Conservation (phyloP, 2,329 filamentous ascomycete genomes). For the Pyrenophora teres region DNA sequence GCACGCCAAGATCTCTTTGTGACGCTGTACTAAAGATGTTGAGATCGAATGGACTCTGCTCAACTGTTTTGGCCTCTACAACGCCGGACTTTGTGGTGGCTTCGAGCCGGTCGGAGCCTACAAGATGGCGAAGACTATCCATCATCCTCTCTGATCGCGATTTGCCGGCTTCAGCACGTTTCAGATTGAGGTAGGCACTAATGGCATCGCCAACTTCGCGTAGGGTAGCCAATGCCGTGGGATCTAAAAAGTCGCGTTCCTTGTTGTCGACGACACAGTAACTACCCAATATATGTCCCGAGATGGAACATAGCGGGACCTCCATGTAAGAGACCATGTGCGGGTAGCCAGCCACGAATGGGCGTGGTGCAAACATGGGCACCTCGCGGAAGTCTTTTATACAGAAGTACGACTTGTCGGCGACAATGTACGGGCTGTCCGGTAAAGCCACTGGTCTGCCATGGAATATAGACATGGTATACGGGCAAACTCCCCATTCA, state of each 20-base stretch:
- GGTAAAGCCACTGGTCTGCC: constrained; percentile 4
- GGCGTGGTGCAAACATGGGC: constrained; percentile 10
- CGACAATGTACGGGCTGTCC: constrained; percentile 5
- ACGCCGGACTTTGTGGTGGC: not conserved
- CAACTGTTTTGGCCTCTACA: not conserved
- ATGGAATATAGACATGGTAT: constrained; percentile 16
- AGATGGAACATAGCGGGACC: constrained; percentile 11
- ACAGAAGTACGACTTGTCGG: constrained; percentile 9
- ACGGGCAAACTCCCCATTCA: constrained; percentile 19
- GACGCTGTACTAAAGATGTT: constrained; percentile 4
- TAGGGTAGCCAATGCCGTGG: constrained; percentile 4
- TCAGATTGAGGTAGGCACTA: constrained; percentile 13
- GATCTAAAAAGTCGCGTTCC: constrained; percentile 8
- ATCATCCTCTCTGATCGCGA: constrained; percentile 15
- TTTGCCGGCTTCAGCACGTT: constrained; percentile 9
- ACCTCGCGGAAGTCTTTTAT: constrained; percentile 14
- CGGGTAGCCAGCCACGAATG: constrained; percentile 12
- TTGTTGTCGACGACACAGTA: constrained; percentile 18
- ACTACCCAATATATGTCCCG: constrained; percentile 15
- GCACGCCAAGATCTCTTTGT: not conserved
- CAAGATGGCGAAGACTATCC: constrained; percentile 14
- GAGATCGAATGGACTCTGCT: constrained; percentile 1
- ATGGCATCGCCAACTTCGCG: constrained; percentile 13
- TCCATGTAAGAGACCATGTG: constrained; percentile 16
- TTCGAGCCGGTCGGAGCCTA: constrained; percentile 2